Conservation (phyloP, 805 yeast genomes). For the Metschnikowia shivogae region DNA sequence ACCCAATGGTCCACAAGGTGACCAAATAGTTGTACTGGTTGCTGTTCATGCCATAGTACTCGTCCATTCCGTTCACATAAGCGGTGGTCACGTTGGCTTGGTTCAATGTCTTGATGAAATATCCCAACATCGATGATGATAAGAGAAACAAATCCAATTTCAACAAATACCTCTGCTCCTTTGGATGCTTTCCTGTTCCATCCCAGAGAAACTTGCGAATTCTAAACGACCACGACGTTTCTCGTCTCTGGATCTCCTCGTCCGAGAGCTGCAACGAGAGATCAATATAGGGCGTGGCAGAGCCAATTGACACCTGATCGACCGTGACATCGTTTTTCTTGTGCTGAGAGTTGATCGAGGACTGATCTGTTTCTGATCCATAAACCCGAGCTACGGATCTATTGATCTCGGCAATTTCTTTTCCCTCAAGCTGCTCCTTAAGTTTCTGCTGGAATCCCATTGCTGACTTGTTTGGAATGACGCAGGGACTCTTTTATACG, state of each 20-base stretch:
- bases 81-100: constrained; percentile 18
- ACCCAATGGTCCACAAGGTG: constrained; percentile 16
- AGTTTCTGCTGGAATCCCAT: constrained; percentile 5
- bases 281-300: constrained; percentile 8
- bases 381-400: background rate
- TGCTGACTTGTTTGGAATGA: background rate
- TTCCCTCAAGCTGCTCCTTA: constrained; percentile 6
- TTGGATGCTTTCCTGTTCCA: constrained; percentile 34
- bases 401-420: constrained; percentile 7
- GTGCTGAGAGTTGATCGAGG: background rate
- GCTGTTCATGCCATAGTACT: constrained; percentile 15
- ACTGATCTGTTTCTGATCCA: background rate
- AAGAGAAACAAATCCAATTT: constrained; percentile 32
- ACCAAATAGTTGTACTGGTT: constrained; percentile 18
- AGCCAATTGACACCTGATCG: background rate
- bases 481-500: too few species aligned
- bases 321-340: background rate
- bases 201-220: constrained; percentile 33
- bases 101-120: constrained; percentile 18
- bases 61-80: constrained; percentile 18
- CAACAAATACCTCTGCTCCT: constrained; percentile 29
- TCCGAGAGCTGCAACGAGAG: constrained; percentile 8
- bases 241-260: constrained; percentile 20
- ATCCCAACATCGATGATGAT: constrained; percentile 17
- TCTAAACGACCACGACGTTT: constrained; percentile 20